Percentiles rank a stretch among this genome's conserved stretches.
Conservation (phyloP, 768 basidiomycete genomes). For the Xerocomellus amylosporus region DNA sequence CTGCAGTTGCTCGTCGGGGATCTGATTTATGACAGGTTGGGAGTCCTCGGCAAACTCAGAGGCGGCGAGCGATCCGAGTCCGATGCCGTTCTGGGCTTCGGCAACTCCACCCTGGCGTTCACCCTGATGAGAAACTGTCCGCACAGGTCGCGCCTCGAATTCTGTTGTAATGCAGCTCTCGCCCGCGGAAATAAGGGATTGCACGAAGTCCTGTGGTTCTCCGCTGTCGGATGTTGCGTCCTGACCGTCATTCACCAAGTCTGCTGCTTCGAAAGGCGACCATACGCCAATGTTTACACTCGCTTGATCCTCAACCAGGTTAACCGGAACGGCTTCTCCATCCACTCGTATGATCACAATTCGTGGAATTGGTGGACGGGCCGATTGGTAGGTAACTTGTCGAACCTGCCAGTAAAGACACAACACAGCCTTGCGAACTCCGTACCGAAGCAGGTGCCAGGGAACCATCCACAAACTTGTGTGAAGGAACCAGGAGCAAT, state of each 20-base stretch:
- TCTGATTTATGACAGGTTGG: background rate
- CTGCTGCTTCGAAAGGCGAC: background rate
- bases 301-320: slow-evolving; percentile 1
- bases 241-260: background rate
- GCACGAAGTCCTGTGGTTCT: background rate
- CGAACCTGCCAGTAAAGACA: background rate
- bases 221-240: background rate
- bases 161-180: background rate
- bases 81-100: background rate
- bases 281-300: background rate
- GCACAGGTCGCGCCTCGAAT: background rate
- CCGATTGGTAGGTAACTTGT: background rate
- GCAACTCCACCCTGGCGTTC: background rate
- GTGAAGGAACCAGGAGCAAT: background rate
- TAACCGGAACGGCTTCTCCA: slow-evolving; percentile 11
- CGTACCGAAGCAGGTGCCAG: slow-evolving; percentile 4
- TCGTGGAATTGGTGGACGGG: slow-evolving; percentile 5
- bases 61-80: background rate
- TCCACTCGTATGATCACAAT: slow-evolving; percentile 17
- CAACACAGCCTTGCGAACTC: background rate
- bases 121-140: background rate
- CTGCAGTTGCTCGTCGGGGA: background rate
- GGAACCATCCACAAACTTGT: slow-evolving; percentile 5
- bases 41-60: background rate
- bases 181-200: background rate